Evolutionary conservation across 2,329 filamentous ascomycete genomes (phyloP), one percentile per base, ranked within the genome.

Genomic region (Amylocarpus encephaloides): DNA sequence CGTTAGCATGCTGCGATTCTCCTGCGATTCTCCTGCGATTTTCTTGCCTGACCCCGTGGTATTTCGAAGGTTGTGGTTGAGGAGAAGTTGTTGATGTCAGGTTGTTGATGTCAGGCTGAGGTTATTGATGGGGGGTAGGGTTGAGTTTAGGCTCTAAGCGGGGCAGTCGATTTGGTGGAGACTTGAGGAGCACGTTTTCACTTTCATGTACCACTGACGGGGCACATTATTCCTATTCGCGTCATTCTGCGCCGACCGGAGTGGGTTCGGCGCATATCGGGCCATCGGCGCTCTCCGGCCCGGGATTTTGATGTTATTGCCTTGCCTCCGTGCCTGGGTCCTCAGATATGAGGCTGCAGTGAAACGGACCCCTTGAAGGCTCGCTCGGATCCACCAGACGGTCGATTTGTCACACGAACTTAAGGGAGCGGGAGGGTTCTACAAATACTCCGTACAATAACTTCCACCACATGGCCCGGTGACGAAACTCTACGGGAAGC

Each of bases 1-100:
- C 55, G 48, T 47, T 53, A n/a, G 32, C 43, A 48, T 48, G 2
- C 38, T 42, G 46, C 16, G 29, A 3, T 26, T 26, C 22, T 26
- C 22, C 22, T 26, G n/a, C n/a, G n/a, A n/a, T n/a, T n/a, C n/a
- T n/a, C n/a, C 38, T 42, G 46, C 16, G 29, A 3, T 26, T 26
- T 7, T 26, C 22, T 7, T 26, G 22, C 22, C 22, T 16, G 22
- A 26, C 22, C 7, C 22, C 22, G 4, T 4, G 7, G 4, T 26
- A 26, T 26, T 26, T 26, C 22, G 22, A 26, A 26, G 22, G 22
- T 26, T 26, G 4, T 26, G 4, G 22, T 26, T 26, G 22, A 26
- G 22, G 22, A 26, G 22, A 26, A 26, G 22, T 26, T 26, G 22
- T n/a, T n/a, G n/a, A n/a, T n/a, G n/a, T n/a, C n/a, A n/a, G n/a